Evolutionary conservation across 2,329 filamentous ascomycete species (phyloP).

Genomic region (Cladosporium halotolerans): DNA sequence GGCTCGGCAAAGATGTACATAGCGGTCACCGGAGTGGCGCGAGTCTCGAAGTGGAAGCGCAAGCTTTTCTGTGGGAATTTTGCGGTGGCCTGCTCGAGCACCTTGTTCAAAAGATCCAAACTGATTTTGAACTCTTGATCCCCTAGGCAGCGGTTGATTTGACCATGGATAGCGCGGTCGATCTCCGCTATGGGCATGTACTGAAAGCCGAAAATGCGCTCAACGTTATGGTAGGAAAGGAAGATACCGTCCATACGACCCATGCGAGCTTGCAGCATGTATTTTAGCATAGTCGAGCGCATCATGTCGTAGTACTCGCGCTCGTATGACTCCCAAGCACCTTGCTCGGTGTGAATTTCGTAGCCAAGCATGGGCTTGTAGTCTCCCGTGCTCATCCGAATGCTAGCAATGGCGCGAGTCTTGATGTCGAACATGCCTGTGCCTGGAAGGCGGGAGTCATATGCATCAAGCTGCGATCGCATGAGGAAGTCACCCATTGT

Average conservation of each 20-base stretch:
- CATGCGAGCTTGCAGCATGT: slow-evolving; percentile 93
- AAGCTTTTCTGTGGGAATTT: slow-evolving; percentile 60
- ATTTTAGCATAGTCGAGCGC: slow-evolving; percentile 87
- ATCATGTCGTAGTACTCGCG: slow-evolving; percentile 97
- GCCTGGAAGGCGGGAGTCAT: slow-evolving; percentile 79
- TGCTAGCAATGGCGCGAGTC: slow-evolving; percentile 82
- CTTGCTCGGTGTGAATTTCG: slow-evolving; percentile 70
- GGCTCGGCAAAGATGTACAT: slow-evolving; percentile 91
- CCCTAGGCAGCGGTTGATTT: slow-evolving; percentile 59
- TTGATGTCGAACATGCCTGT: slow-evolving; percentile 95
- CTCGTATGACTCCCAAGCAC: slow-evolving; percentile 85
- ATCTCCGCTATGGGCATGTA: slow-evolving; percentile 83
- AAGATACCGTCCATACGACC: slow-evolving; percentile 99
- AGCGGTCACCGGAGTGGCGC: slow-evolving; percentile 25
- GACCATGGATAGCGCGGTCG: slow-evolving; percentile 84
- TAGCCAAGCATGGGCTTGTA: slow-evolving; percentile 76
- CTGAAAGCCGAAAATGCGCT: slow-evolving; percentile 95
- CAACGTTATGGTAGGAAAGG: slow-evolving; percentile 89
- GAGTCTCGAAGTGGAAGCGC: slow-evolving; percentile 42
- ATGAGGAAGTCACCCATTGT: slow-evolving; percentile 83
- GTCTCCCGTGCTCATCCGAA: slow-evolving; percentile 75
- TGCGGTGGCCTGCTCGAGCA: slow-evolving; percentile 67
- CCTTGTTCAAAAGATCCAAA: slow-evolving; percentile 68
- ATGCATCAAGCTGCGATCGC: slow-evolving; percentile 88
- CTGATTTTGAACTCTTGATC: slow-evolving; percentile 82